A percentile compares a stretch with the other conserved stretches of the same genome.
These are phyloP conservation scores for Erythrophleum ivorense DNA, from an alignment of 331 rosid species.

Conservation along the genomic window DNA sequence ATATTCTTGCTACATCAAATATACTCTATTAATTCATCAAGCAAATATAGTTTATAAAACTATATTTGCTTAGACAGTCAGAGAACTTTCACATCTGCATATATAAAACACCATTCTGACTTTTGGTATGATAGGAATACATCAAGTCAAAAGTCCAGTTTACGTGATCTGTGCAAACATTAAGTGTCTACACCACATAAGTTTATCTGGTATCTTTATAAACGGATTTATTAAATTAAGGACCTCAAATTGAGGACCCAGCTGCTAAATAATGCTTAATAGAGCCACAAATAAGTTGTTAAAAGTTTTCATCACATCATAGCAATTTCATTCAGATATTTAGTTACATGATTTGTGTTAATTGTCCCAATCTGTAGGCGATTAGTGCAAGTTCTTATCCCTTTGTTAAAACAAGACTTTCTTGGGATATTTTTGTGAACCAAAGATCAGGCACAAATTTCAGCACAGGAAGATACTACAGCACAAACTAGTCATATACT, in stretches of 20 bases:
- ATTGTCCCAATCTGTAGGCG: background rate
- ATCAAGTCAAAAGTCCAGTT: no score
- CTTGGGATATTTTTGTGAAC: background rate
- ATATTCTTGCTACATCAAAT: no score
- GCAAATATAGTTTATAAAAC: no score
- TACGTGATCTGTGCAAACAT: no score
- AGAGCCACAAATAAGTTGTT: background rate
- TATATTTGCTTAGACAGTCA: no score
- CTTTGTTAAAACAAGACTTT: background rate
- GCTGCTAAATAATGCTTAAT: background rate
- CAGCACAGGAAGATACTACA: conserved; percentile 1
- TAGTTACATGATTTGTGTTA: background rate
- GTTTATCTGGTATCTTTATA: no score
- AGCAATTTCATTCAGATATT: conserved; percentile 1
- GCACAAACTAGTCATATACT: background rate
- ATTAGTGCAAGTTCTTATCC: background rate
- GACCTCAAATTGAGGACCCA: background rate
- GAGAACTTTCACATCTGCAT: no score
- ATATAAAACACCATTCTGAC: no score
- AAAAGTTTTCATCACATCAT: background rate
- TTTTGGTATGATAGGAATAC: no score
- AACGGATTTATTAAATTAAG: background rate
- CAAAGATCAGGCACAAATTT: background rate
- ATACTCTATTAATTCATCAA: no score
- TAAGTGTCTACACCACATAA: no score